These are phyloP conservation scores for Calonectria hawksworthii DNA, from an alignment of 2,329 filamentous ascomycete species.

Conservation along the genomic window DNA sequence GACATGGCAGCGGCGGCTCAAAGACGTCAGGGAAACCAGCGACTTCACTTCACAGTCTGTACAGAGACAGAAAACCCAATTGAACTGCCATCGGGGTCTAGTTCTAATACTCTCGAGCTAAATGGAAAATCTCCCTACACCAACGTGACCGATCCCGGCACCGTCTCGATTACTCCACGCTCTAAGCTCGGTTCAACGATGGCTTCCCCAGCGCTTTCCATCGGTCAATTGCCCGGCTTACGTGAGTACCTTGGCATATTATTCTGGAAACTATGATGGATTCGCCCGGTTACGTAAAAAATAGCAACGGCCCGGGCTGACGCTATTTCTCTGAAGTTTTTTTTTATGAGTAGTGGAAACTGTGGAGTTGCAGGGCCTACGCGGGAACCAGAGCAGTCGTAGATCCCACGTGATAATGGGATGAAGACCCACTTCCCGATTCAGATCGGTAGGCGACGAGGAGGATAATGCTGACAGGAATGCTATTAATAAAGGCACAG, in stretches of 20 bases:
- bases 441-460: neutral
- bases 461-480: neutral
- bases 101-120: neutral
- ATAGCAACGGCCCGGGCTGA: neutral
- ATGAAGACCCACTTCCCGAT: conserved; percentile 47
- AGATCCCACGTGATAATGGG: conserved; percentile 54
- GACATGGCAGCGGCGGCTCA: conserved; percentile 3
- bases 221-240: neutral
- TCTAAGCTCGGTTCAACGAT: neutral
- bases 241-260: conserved; percentile 6
- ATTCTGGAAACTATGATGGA: neutral
- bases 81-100: neutral
- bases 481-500: neutral
- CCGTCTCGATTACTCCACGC: neutral
- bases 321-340: conserved; percentile 18
- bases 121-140: neutral
- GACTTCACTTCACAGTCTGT: neutral
- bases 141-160: conserved; percentile 10
- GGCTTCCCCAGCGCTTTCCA: neutral
- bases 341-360: conserved; percentile 1
- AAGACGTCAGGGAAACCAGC: neutral
- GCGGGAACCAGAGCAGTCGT: neutral
- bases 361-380: conserved; percentile 5
- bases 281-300: neutral
- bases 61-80: neutral